Conservation (phyloP, 345 rosid species). For the Salix purpurea region DNA sequence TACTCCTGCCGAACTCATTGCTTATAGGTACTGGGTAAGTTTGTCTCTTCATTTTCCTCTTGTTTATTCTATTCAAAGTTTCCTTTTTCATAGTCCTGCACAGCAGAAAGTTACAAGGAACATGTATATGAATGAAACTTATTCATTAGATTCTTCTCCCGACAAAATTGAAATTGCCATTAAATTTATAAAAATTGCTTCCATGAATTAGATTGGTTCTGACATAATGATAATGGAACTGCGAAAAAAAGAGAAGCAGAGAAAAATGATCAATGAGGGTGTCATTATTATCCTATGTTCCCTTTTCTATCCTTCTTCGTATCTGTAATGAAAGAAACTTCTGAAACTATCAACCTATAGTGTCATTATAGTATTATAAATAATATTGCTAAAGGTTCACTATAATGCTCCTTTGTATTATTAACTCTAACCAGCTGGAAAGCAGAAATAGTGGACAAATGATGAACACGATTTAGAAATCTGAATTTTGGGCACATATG, state of each 20-base stretch:
- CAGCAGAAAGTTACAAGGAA: neutral
- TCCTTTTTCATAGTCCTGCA: neutral
- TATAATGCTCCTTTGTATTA: slow-evolving; percentile 4
- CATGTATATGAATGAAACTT: slow-evolving; percentile 3
- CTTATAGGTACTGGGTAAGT: slow-evolving; percentile 90
- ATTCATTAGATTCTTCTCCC: neutral
- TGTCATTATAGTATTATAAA: neutral
- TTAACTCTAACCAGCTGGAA: neutral
- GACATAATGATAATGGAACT: neutral
- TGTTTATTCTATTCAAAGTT: neutral
- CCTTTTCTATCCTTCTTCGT: slow-evolving; percentile 4
- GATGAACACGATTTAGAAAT: neutral
- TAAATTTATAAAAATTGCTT: neutral
- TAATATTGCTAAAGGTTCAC: neutral
- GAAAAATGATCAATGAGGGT: neutral
- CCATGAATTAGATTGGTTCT: neutral
- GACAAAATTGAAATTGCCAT: neutral
- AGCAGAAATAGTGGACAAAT: neutral
- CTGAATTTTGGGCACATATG: neutral
- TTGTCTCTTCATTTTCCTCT: slow-evolving; percentile 15
- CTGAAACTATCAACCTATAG: neutral
- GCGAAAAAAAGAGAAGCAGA: neutral
- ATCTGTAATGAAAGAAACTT: slow-evolving; percentile 10
- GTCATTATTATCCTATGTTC: neutral
- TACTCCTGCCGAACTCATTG: slow-evolving; percentile 88